Conservation (phyloP, 2,329 filamentous ascomycete genomes). For the Penicillium brevicompactum region DNA sequence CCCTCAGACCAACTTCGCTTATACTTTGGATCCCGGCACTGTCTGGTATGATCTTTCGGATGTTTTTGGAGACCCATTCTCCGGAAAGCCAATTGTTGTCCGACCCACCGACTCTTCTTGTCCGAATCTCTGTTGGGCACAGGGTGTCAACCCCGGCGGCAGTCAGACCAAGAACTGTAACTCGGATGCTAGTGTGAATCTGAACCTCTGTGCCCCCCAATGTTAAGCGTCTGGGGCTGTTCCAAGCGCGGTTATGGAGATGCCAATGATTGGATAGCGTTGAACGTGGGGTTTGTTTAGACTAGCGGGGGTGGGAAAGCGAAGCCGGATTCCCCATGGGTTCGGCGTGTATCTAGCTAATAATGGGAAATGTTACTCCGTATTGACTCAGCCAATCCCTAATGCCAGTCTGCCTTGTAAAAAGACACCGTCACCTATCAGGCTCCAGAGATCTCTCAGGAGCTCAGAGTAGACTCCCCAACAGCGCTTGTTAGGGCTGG, state of each 20-base stretch:
- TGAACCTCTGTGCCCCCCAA: constrained; percentile 33
- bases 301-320: background rate
- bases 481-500: constrained; percentile 7
- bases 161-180: constrained; percentile 36
- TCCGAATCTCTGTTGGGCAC: constrained; percentile 33
- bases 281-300: constrained; percentile 1
- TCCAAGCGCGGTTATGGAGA: background rate
- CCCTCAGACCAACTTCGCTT: constrained; percentile 45
- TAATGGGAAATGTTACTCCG: background rate
- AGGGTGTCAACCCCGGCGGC: constrained; percentile 32
- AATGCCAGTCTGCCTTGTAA: background rate
- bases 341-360: constrained; percentile 1
- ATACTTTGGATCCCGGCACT: constrained; percentile 39
- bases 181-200: constrained; percentile 25
- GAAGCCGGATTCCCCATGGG: background rate
- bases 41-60: constrained; percentile 48
- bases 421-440: background rate
- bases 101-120: constrained; percentile 28
- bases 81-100: constrained; percentile 28
- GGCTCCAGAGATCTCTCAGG: background rate
- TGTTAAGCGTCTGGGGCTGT: constrained; percentile 19
- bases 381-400: background rate
- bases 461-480: background rate
- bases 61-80: constrained; percentile 47
- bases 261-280: background rate